Evolutionary conservation across 2,329 filamentous ascomycete species (phyloP).

Genomic region (Aspergillus floridensis): DNA sequence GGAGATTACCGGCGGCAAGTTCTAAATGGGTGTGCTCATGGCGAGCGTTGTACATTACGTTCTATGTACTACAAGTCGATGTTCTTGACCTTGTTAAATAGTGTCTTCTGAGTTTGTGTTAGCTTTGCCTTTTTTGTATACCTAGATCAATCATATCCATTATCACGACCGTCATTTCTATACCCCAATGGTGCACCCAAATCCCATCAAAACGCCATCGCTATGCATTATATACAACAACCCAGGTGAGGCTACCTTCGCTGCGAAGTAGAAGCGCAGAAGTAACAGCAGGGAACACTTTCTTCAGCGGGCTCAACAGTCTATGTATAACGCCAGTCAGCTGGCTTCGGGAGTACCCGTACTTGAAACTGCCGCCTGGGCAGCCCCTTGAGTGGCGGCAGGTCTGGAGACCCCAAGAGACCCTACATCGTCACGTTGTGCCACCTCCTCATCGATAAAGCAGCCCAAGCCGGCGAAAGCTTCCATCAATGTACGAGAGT

Average conservation of each 20-base stretch:
- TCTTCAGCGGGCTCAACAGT: background rate
- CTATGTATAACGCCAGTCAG: background rate
- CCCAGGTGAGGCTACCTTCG: background rate
- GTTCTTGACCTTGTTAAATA: slow-evolving; percentile 9
- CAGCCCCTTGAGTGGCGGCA: slow-evolving; percentile 28
- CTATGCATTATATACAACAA: slow-evolving; percentile 6
- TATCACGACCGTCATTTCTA: background rate
- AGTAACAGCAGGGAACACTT: background rate
- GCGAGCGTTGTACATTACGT: slow-evolving; percentile 24
- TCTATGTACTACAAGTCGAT: background rate
- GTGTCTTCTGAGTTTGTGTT: slow-evolving; percentile 5
- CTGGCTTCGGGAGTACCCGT: slow-evolving; percentile 1
- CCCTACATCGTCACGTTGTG: slow-evolving; percentile 27
- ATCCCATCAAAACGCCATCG: slow-evolving; percentile 14
- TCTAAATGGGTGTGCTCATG: slow-evolving; percentile 32
- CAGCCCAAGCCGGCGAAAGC: slow-evolving; percentile 87
- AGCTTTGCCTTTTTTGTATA: slow-evolving; percentile 16
- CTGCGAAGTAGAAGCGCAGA: background rate
- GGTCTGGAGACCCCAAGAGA: slow-evolving; percentile 21
- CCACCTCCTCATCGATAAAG: slow-evolving; percentile 74
- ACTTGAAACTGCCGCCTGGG: slow-evolving; percentile 25
- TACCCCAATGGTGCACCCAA: background rate
- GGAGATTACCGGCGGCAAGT: slow-evolving; percentile 65
- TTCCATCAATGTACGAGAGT: slow-evolving; percentile 75
- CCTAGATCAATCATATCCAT: slow-evolving; percentile 10